Evolutionary conservation across 2,329 filamentous ascomycete genomes (phyloP), one percentile per base, ranked within the genome.

Genomic region (Ophiognomonia clavigignenti-juglandacearum): DNA sequence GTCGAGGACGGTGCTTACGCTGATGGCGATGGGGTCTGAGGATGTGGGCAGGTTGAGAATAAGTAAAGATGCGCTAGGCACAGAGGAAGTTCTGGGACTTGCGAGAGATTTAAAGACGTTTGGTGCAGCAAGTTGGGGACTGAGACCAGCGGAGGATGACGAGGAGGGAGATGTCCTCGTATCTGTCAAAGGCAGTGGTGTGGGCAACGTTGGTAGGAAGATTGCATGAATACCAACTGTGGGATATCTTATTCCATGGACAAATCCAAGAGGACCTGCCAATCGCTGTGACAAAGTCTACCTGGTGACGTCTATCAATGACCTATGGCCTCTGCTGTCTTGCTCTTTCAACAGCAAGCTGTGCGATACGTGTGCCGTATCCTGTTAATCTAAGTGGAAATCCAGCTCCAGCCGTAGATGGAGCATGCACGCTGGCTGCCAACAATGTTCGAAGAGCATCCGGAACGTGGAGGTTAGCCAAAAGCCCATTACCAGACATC

Each of bases 1-100:
- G 3, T 83, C 84, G 5, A 74, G 80, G 3, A 92, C 85, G 0
- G 77, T 96, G 54, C 66, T 98, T 44, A 87, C 84, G 16, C 73
- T 98, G 53, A 98, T 98, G 93, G 89, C 91, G 27, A 97, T 98
- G 93, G 93, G 93, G 0, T 88, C 86, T 1, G 93, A 97, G 63
- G 93, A 98, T 65, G 90, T 98, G 13, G 93, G 93, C 4, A 79
- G 93, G 50, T 65, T 98, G 55, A 80, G 88, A 53, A 63, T 98
- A 49, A 89, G 91, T 26, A 83, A 82, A 57, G 86, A 92, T 39
- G 82, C 96, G 1, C 68, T 97, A 38, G 91, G 83, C 0, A 86
- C 83, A 3, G 88, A 96, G 62, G 85, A 88, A 50, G 73, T 89
- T 44, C 78, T 98, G 47, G 81, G 82, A 41, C 69, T 96, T 45